Conservation (phyloP, 2,329 filamentous ascomycete species). For the Chaetomiaceae sp. region DNA sequence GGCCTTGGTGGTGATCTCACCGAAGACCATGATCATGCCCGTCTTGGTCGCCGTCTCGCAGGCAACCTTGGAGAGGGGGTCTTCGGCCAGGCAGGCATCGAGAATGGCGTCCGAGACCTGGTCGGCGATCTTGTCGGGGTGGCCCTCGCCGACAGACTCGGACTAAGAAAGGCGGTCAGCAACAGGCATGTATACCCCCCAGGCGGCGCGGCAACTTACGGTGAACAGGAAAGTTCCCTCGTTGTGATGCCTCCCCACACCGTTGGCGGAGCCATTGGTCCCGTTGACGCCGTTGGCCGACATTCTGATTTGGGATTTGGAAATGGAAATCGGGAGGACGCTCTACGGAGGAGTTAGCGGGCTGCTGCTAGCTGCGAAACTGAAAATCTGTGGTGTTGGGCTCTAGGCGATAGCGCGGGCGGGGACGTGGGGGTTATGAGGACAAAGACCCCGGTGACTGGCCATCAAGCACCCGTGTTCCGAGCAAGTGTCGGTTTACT, state of each 20-base stretch:
- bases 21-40: conserved; percentile 98
- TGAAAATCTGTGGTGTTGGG: not conserved
- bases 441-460: not conserved
- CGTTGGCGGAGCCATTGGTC: conserved; percentile 34
- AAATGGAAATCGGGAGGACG: not conserved
- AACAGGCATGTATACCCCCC: not conserved
- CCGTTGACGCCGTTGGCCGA: conserved; percentile 34
- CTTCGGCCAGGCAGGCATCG: conserved; percentile 91
- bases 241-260: conserved; percentile 47
- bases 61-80: conserved; percentile 97
- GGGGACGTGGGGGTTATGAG: not conserved
- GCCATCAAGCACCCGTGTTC: not conserved
- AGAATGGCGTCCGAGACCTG: conserved; percentile 98
- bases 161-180: conserved; percentile 44
- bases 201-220: conserved; percentile 37
- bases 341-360: conserved; percentile 13
- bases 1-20: conserved; percentile 97
- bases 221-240: conserved; percentile 79
- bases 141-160: conserved; percentile 83
- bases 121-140: conserved; percentile 96
- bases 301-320: conserved; percentile 48
- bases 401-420: not conserved
- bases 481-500: not conserved
- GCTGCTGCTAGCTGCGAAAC: not conserved
- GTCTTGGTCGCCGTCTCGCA: conserved; percentile 99